These are phyloP conservation scores for Aspergillus sp. DNA, from an alignment of 2,329 filamentous ascomycete species.

Conservation along the genomic window DNA sequence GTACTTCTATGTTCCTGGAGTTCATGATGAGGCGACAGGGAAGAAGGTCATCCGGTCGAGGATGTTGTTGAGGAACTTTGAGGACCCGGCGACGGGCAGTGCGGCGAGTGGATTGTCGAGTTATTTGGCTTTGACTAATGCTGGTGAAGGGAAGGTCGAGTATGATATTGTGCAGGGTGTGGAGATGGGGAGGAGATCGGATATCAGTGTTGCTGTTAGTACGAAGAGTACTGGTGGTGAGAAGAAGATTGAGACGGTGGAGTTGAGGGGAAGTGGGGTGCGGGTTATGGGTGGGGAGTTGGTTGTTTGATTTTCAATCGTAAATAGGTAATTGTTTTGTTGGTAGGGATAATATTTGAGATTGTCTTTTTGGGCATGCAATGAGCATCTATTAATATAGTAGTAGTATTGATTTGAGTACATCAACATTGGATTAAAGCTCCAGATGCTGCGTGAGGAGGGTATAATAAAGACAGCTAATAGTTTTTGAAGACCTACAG, in stretches of 20 bases:
- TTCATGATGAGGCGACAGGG: slow-evolving; percentile 62
- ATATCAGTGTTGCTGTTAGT: slow-evolving; percentile 38
- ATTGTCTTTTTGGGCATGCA: no score
- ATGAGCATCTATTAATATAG: no score
- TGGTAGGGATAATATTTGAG: no score
- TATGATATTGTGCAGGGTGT: slow-evolving; percentile 66
- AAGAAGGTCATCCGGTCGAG: slow-evolving; percentile 36
- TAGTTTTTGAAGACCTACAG: no score
- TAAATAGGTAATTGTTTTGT: no score
- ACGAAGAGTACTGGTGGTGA: slow-evolving; percentile 20
- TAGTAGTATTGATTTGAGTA: no score
- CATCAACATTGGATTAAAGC: no score
- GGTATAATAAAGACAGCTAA: no score
- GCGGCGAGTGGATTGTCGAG: slow-evolving; percentile 60
- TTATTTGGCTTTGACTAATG: slow-evolving; percentile 54
- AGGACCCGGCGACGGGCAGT: slow-evolving; percentile 52
- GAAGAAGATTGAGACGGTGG: slow-evolving; percentile 33
- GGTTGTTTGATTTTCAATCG: neutral
- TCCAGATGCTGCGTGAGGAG: no score
- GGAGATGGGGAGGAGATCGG: slow-evolving; percentile 62
- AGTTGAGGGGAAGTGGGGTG: slow-evolving; percentile 38
- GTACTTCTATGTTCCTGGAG: slow-evolving; percentile 37
- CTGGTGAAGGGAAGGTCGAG: slow-evolving; percentile 29
- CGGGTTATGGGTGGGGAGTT: slow-evolving; percentile 22
- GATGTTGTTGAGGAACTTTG: slow-evolving; percentile 30